These are phyloP conservation scores for Lachnellula hyalina DNA, from an alignment of 2,329 filamentous ascomycete genomes.

Conservation along the genomic window DNA sequence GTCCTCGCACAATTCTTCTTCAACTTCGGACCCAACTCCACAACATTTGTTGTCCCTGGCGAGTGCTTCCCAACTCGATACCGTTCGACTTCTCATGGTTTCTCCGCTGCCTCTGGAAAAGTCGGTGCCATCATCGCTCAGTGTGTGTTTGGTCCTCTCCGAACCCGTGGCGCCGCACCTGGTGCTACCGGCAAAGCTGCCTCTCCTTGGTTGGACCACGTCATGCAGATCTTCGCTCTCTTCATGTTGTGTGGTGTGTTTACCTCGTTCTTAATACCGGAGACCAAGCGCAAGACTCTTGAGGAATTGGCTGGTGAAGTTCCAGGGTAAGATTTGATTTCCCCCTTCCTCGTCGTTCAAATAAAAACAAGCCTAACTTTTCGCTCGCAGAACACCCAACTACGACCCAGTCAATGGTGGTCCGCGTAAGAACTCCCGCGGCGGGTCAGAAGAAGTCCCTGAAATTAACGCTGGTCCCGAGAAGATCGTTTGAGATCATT, in stretches of 20 bases:
- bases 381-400: constrained; percentile 8
- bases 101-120: constrained; percentile 34
- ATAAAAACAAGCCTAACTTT: background rate
- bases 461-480: background rate
- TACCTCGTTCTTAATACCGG: constrained; percentile 66
- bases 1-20: constrained; percentile 63
- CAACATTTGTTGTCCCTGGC: constrained; percentile 35
- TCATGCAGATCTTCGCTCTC: constrained; percentile 72
- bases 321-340: constrained; percentile 5
- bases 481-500: background rate
- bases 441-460: constrained; percentile 1
- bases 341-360: background rate
- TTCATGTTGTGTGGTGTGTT: constrained; percentile 74
- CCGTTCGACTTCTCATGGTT: constrained; percentile 33
- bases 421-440: background rate
- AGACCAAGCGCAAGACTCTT: constrained; percentile 70
- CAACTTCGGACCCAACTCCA: constrained; percentile 46
- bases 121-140: constrained; percentile 33
- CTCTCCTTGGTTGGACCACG: constrained; percentile 60
- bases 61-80: constrained; percentile 35
- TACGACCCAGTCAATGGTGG: constrained; percentile 6
- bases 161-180: constrained; percentile 33
- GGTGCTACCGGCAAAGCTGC: constrained; percentile 20
- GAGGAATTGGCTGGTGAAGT: constrained; percentile 63
- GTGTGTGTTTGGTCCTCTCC: constrained; percentile 51